phyloP scores from a whole-genome alignment of 1,284 basidiomycete genomes.

The Inonotus obliquus region DNA sequence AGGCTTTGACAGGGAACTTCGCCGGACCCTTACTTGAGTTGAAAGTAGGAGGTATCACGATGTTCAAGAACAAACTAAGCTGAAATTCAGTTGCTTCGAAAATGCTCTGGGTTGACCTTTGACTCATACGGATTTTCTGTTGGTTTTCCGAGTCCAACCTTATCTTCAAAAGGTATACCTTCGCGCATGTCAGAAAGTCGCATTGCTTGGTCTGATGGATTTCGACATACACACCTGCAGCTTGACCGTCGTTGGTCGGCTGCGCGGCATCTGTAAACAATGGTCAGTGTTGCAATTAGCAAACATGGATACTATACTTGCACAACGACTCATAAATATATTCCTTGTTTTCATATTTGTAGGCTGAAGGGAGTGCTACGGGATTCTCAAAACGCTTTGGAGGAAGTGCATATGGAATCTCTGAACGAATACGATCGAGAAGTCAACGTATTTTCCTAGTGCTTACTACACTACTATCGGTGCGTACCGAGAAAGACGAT shows the following conservation, averaged over 20 bases:
- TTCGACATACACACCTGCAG: constrained; percentile 34
- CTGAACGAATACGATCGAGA: constrained; percentile 31
- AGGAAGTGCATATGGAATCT: constrained; percentile 68
- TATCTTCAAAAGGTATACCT: constrained; percentile 48
- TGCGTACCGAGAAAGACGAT: constrained; percentile 56
- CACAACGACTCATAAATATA: constrained; percentile 59
- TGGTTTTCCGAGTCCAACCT: constrained; percentile 59
- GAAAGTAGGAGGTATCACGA: constrained; percentile 58
- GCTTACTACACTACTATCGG: neutral
- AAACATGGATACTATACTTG: constrained; percentile 31
- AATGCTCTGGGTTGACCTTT: neutral
- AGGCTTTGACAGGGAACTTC: constrained; percentile 64
- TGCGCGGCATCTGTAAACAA: constrained; percentile 48
- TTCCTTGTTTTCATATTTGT: constrained; percentile 50
- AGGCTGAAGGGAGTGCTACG: constrained; percentile 45
- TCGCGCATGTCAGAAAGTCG: neutral
- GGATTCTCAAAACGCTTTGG: constrained; percentile 63
- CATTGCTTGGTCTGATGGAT: neutral
- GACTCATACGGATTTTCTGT: constrained; percentile 60
- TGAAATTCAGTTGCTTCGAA: neutral
- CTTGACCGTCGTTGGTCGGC: constrained; percentile 60
- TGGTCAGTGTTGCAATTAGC: neutral
- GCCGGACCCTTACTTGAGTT: constrained; percentile 29
- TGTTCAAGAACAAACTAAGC: constrained; percentile 61
- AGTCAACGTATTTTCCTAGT: neutral